Evolutionary conservation across 106 monocot genomes (phyloP).

Genomic region (Dendrobium officinale): DNA sequence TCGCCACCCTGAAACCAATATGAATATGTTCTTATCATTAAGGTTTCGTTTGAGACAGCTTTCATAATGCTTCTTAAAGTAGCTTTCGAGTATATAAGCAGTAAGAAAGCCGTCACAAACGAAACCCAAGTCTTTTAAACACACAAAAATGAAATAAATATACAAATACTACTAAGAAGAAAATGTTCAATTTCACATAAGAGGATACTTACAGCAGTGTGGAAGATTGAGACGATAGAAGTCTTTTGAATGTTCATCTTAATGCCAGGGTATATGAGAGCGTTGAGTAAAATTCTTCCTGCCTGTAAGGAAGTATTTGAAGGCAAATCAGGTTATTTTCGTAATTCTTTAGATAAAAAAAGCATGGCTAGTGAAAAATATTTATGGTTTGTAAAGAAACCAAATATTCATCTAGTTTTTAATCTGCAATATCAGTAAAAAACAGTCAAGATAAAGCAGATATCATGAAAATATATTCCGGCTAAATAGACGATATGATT

Average conservation of each 20-base stretch:
- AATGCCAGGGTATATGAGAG: conserved; percentile 83
- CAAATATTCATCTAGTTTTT: not conserved
- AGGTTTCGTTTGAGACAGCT: too few relatives aligned
- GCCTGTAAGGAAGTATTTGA: conserved; percentile 37
- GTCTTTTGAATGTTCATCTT: conserved; percentile 78
- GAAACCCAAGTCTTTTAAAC: too few relatives aligned
- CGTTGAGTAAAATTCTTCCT: conserved; percentile 89
- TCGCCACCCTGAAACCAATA: conserved; percentile 22
- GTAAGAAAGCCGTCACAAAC: too few relatives aligned
- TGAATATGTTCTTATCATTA: not conserved
- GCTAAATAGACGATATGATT: too few relatives aligned
- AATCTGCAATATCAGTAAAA: too few relatives aligned
- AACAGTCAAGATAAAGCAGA: not conserved
- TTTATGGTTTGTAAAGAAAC: not conserved
- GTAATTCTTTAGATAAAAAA: not conserved
- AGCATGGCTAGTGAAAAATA: not conserved
- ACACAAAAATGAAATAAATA: not conserved
- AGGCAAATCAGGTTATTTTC: not conserved
- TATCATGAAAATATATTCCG: not conserved
- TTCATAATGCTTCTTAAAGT: too few relatives aligned
- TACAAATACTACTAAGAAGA: not conserved
- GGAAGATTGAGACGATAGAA: conserved; percentile 77
- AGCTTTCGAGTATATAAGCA: too few relatives aligned
- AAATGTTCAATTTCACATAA: not conserved
- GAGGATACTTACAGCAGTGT: conserved; percentile 48